These are phyloP conservation scores for Vigna nakashimae DNA, from an alignment of 306 rosid genomes.

Conservation along the genomic window DNA sequence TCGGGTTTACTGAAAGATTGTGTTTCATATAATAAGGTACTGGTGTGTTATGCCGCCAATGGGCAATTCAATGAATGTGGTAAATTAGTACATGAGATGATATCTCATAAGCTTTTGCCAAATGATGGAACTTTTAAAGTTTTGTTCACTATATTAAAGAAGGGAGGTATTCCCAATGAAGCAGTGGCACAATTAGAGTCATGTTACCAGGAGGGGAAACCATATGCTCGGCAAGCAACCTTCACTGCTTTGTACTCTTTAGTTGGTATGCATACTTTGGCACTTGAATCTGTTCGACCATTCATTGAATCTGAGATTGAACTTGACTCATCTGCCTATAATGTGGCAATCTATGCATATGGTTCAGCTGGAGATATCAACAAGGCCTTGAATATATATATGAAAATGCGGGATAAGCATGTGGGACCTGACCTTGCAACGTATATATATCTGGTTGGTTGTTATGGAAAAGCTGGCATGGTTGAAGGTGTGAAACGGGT, in stretches of 20 bases:
- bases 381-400: conserved; percentile 73
- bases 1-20: too few species aligned
- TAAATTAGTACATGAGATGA: too few species aligned
- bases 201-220: too few species aligned
- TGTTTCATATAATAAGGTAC: too few species aligned
- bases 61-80: too few species aligned
- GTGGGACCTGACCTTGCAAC: conserved; percentile 78
- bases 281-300: conserved; percentile 63
- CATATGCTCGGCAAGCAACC: too few species aligned
- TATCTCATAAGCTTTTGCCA: too few species aligned
- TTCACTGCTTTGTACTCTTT: conserved; percentile 35
- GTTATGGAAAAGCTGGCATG: conserved; percentile 90
- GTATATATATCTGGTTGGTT: conserved; percentile 63
- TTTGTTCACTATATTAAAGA: too few species aligned
- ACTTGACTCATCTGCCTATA: conserved; percentile 70
- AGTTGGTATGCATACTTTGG: conserved; percentile 80
- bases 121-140: too few species aligned
- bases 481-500: conserved; percentile 83
- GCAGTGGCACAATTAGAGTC: too few species aligned
- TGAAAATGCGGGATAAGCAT: conserved; percentile 81
- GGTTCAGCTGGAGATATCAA: conserved; percentile 66
- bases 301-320: conserved; percentile 60
- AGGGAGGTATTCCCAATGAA: too few species aligned
- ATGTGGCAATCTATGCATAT: conserved; percentile 75
- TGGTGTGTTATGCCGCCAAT: too few species aligned